These are phyloP conservation scores for Lepidopterella palustris DNA, from an alignment of 495 filamentous ascomycete genomes.

Conservation along the genomic window DNA sequence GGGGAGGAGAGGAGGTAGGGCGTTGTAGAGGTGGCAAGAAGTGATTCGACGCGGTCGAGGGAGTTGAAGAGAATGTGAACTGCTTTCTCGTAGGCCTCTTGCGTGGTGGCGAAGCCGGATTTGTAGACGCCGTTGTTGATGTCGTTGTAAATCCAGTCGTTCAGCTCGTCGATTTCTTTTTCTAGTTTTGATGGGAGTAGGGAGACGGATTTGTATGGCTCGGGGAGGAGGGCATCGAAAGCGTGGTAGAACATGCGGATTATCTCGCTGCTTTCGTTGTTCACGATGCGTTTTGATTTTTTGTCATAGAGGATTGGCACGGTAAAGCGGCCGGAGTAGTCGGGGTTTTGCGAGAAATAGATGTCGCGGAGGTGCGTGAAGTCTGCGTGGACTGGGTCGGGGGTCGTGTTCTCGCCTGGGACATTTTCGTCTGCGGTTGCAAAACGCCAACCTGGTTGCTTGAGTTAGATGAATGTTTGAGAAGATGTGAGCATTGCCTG, in stretches of 20 bases:
- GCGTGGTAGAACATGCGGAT: constrained; percentile 68
- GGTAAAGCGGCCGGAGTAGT: constrained; percentile 69
- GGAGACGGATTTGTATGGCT: constrained; percentile 52
- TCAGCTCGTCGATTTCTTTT: constrained; percentile 62
- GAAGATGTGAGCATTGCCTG: background rate
- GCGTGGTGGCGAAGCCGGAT: constrained; percentile 62
- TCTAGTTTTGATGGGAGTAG: constrained; percentile 56
- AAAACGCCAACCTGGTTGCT: constrained; percentile 37
- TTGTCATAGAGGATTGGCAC: constrained; percentile 77
- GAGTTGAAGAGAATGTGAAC: constrained; percentile 62
- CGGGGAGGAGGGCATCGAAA: constrained; percentile 66
- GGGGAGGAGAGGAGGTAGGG: constrained; percentile 63
- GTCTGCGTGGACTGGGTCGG: constrained; percentile 57
- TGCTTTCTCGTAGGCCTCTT: constrained; percentile 69
- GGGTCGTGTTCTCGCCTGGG: constrained; percentile 47
- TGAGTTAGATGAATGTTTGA: background rate
- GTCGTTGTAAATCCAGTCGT: constrained; percentile 76
- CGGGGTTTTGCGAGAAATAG: constrained; percentile 61
- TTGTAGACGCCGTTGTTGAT: constrained; percentile 89
- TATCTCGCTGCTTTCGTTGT: constrained; percentile 81
- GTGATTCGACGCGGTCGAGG: constrained; percentile 63
- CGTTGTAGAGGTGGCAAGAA: constrained; percentile 49
- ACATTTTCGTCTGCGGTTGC: constrained; percentile 34
- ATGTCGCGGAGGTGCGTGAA: constrained; percentile 61
- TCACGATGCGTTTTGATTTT: constrained; percentile 65